These are phyloP conservation scores for Polytrichum formosum DNA, from an alignment of 225 moss, liverwort and hornwort species.

Conservation along the genomic window DNA sequence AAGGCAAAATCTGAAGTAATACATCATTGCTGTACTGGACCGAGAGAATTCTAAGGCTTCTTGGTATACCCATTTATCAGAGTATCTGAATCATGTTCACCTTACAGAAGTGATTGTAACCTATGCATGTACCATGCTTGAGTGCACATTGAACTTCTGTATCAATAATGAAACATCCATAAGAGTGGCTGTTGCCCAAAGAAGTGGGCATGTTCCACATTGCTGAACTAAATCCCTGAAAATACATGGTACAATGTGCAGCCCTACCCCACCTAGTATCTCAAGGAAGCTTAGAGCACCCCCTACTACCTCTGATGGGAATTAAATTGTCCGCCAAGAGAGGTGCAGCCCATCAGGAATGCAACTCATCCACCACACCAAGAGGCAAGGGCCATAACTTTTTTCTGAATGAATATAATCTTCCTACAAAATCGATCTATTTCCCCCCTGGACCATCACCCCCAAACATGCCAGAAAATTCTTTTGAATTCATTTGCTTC, in stretches of 20 bases:
- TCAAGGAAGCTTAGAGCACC: not conserved
- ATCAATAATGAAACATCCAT: too few relatives aligned
- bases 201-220: not conserved
- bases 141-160: too few relatives aligned
- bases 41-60: too few relatives aligned
- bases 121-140: too few relatives aligned
- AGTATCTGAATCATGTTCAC: too few relatives aligned
- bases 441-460: conserved; percentile 57
- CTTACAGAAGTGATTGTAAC: too few relatives aligned
- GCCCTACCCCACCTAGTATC: not conserved
- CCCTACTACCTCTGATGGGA: not conserved
- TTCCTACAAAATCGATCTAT: conserved; percentile 3
- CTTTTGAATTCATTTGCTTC: conserved; percentile 85
- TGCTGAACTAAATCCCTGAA: not conserved
- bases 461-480: conserved; percentile 82
- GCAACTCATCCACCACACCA: not conserved
- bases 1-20: too few relatives aligned
- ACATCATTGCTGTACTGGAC: too few relatives aligned
- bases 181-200: not conserved
- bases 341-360: too few relatives aligned
- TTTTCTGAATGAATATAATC: too few relatives aligned
- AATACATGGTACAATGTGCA: not conserved
- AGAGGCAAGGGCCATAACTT: not conserved
- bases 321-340: not conserved
- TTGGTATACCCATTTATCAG: too few relatives aligned